Base-by-base conservation (phyloP, 768 basidiomycete species). In the Mycena indigotica region DNA sequence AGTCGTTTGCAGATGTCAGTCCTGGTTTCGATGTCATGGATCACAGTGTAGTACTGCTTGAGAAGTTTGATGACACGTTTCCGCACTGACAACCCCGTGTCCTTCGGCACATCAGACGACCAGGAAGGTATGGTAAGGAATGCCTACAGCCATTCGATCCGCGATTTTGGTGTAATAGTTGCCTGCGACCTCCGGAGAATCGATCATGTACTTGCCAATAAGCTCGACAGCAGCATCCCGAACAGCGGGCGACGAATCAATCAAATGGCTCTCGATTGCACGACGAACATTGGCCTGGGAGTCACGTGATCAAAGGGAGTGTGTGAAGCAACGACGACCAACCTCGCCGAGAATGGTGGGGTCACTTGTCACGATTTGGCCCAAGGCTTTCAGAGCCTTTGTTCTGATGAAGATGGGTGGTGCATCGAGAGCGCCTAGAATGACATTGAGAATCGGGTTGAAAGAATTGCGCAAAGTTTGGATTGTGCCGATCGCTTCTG, bases 181-280 rank as follows among this genome's bases (percentile, higher is more conserved):
- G 3, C 84, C 83, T 0, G 91, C 93, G n/a, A 98, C 86, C 54
- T 87, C 86, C 0, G 93, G 92, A 0, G 88, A 87, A 59, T 93
- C 89, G 30, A 95, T 84, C 78, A 98, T 88, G 66, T 98, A 96
- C 74, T 94, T 96, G n/a, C 97, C 97, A 56, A 98, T 92, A 56
- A 99, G 76, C 67, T 98, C 97, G 15, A 99, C 92, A 4, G 96
- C 95, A 4, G 95, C 94, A 69, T 99, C 97, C 12, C 97, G 90
- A 5, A 99, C 97, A 17, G 91, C 90, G 1, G 97, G 89, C 1
- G 97, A 98, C 61, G 83, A 89, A 65, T 99, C 97, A 2, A 91
- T 77, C 15, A 99, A 81, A 67, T 97, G 93, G 30, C 85, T 86
- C 71, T 98, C 94, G 62, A 99, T 93, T 2, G 91, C 86, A 46